These are phyloP conservation scores for Pleurotus cornucopiae DNA, from an alignment of 768 basidiomycete genomes.

Conservation along the genomic window DNA sequence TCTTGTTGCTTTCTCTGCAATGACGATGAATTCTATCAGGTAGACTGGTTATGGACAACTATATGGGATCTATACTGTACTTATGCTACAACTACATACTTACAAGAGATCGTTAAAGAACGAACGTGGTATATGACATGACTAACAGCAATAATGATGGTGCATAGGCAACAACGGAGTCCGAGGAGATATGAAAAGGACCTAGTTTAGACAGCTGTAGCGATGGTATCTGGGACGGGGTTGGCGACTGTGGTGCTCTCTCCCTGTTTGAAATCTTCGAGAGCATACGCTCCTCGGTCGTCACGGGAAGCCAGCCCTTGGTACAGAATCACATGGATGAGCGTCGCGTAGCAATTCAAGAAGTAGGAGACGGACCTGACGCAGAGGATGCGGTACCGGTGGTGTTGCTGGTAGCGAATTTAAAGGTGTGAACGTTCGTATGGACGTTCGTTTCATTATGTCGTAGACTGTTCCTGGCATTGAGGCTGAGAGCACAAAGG, in stretches of 20 bases:
- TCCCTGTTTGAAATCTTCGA: too few species aligned
- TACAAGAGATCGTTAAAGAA: too few species aligned
- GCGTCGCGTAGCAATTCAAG: not conserved
- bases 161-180: too few species aligned
- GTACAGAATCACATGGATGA: not conserved
- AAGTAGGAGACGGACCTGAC: not conserved
- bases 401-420: not conserved
- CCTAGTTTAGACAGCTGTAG: not conserved
- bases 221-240: not conserved
- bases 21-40: not conserved
- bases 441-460: constrained; percentile 7
- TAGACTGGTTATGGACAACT: not conserved
- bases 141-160: too few species aligned
- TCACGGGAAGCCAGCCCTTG: constrained; percentile 7
- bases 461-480: constrained; percentile 4
- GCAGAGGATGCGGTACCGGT: not conserved
- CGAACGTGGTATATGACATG: too few species aligned
- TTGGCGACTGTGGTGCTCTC: too few species aligned
- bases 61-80: not conserved
- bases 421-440: constrained; percentile 5
- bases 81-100: too few species aligned
- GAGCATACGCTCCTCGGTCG: not conserved
- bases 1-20: not conserved
- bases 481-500: not conserved
- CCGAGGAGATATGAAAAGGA: too few species aligned